Evolutionary conservation across 257 asterid species (phyloP).

Genomic region (Agastache rugosa): DNA sequence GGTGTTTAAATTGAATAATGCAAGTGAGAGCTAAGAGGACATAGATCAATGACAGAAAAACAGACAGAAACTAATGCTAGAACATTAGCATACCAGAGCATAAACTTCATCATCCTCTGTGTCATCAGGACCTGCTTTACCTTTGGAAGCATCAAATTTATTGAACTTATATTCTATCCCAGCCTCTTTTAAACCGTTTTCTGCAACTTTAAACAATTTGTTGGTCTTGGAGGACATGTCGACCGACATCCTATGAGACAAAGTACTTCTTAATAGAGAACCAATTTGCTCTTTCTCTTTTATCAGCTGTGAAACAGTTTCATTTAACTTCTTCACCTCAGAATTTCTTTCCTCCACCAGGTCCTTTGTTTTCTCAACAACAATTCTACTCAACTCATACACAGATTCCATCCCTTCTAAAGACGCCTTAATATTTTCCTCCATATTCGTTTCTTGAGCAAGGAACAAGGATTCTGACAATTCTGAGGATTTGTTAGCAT

Average conservation of each 20-base stretch:
- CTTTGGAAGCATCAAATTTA: conserved; percentile 55
- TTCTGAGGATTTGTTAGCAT: conserved; percentile 69
- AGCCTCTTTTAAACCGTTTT: conserved; percentile 83
- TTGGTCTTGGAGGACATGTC: conserved; percentile 86
- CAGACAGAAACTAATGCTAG: conserved; percentile 5
- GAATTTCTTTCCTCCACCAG: conserved; percentile 69
- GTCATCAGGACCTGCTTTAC: conserved; percentile 49
- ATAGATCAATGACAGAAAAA: conserved; percentile 13
- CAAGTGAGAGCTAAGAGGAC: conserved; percentile 11
- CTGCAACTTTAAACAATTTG: conserved; percentile 88
- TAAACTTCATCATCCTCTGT: conserved; percentile 85
- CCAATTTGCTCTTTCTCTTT: conserved; percentile 96
- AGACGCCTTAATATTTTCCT: conserved; percentile 87
- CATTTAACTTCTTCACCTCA: conserved; percentile 69
- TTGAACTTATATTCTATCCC: conserved; percentile 86
- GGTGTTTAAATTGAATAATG: conserved; percentile 25
- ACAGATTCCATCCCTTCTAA: conserved; percentile 93
- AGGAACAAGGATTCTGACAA: conserved; percentile 87
- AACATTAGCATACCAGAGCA: conserved; percentile 67
- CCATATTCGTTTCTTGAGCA: conserved; percentile 82
- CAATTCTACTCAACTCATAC: conserved; percentile 71
- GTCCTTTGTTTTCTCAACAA: conserved; percentile 69
- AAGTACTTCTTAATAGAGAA: conserved; percentile 81
- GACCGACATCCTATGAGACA: conserved; percentile 73
- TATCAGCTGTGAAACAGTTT: conserved; percentile 67